Base-by-base conservation (phyloP, 768 basidiomycete genomes). In the Clitopilus passeckerianus region DNA sequence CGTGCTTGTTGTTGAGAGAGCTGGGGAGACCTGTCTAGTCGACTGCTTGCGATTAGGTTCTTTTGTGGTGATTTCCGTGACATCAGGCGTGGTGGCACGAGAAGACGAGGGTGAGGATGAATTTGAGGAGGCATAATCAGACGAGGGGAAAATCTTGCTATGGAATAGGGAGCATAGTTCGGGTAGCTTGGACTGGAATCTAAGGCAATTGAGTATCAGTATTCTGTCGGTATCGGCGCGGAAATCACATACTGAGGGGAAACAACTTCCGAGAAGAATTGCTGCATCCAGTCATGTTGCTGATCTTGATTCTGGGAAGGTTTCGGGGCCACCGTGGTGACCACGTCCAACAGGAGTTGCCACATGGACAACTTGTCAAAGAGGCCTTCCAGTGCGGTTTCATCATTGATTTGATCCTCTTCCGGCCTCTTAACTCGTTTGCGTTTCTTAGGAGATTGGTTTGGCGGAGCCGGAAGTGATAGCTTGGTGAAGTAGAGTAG, bases 361-460 rank as follows among this genome's bases (percentile, higher is more conserved):
- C 89, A 90, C 72, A 81, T 85, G 3, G 86, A 88, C 6, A 93
- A 70, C 65, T 86, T 89, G 71, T 92, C 90, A 86, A 91, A 90
- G 70, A 87, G 86, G 1, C 77, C 74, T 67, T 92, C 89, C 1
- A 91, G 70, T 23, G 79, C 77, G n/a, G 85, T 86, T 54, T 55
- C 54, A 24, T 34, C 15, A n/a, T 83, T 81, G 56, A 62, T 68
- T 59, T 65, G 64, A 27, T 57, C 62, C n/a, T 52, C 64, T n/a
- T 63, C 57, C 5, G 56, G 14, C 33, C 68, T 66, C 66, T 72
- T 53, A 16, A 61, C 30, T 15, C 64, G 60, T 64, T 76, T 78
- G 44, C 72, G 59, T 59, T 72, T 64, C 60, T 68, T 71, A 1
- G 64, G 65, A 9, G 72, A 68, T 2, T 70, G 60, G 10, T 71